Base-by-base conservation (phyloP, 805 yeast species). In the Myxozyma lipomycoides region DNA sequence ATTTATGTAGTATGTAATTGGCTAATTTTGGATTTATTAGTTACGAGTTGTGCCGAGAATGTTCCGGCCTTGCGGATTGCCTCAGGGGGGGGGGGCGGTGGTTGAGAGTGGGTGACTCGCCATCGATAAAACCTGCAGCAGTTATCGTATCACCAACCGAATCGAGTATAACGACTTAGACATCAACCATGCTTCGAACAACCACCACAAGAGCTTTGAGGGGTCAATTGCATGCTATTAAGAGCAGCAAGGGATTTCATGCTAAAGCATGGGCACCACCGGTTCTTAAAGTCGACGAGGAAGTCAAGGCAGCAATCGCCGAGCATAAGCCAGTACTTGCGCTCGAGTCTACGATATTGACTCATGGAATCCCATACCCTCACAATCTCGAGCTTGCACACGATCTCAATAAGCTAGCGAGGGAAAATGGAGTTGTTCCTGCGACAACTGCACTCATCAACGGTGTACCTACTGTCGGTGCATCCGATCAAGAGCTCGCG, bases 331-430 rank as follows among this genome's bases (percentile, higher is more conserved):
- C 96, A 0, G 79, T 88, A 4, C 93, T 89, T 2, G 83, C 96
- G 0, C 70, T 88, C 15, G 96, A 89, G 64, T 81, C 89, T 21
- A 88, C 96, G 5, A 89, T 88, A 61, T 79, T 89, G 58, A 84
- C 95, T 4, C 96, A 88, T 69, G 96, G 96, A 0, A 73, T 88
- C 36, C 95, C 96, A 2, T 84, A 69, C 62, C 96, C 96, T 0
- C 75, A 76, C 21, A 88, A 89, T 62, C 62, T 85, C 9, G 73
- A 73, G 23, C 82, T 88, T 88, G 95, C 96, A 0, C 61, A 61
- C 26, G 66, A 71, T 1, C 95, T 86, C 0, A 95, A 88, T 66
- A 51, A 65, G 3, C 69, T 75, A 5, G 76, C 88, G 17, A 72
- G 95, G 39, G 63, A 65, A 0, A 64, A 73, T 32, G 90, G 91